phyloP scores from a whole-genome alignment of 2,329 filamentous ascomycete genomes.

The Cryphonectria carpinicola region DNA sequence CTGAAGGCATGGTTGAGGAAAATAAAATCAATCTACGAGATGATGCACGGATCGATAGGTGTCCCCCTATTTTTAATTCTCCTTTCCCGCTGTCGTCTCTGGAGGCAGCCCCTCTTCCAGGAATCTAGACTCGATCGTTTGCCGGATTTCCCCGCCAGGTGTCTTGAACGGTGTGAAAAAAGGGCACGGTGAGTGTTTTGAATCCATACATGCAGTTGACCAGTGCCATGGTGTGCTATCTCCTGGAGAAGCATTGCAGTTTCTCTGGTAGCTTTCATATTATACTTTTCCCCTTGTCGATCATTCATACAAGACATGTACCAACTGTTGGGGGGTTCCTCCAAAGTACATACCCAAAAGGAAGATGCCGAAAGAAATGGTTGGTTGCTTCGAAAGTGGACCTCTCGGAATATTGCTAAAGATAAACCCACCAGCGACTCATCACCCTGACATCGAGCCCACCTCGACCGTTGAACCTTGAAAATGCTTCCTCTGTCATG shows the following conservation, averaged over 20 bases:
- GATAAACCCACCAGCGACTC: constrained; percentile 12
- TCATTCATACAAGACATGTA: not conserved
- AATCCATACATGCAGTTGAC: not conserved
- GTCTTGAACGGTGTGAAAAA: not conserved
- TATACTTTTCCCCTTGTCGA: too few species aligned
- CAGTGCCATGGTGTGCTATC: not conserved
- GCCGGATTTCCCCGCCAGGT: not conserved
- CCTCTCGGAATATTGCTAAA: not conserved
- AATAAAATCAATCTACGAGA: constrained; percentile 2
- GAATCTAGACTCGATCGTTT: not conserved
- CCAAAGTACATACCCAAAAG: not conserved
- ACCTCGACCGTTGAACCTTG: not conserved
- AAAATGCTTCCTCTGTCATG: not conserved
- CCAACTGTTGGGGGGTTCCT: not conserved
- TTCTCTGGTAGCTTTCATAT: not conserved
- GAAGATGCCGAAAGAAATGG: not conserved
- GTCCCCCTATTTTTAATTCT: not conserved
- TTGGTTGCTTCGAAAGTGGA: constrained; percentile 7
- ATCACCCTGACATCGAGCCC: constrained; percentile 9
- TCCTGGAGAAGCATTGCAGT: not conserved
- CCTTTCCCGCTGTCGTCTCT: not conserved
- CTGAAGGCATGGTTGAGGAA: not conserved
- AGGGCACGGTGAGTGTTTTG: not conserved
- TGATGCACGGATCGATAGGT: constrained; percentile 8
- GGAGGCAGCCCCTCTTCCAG: not conserved